Evolutionary conservation across 768 basidiomycete genomes (phyloP).

Genomic region (Boletellus ananas): DNA sequence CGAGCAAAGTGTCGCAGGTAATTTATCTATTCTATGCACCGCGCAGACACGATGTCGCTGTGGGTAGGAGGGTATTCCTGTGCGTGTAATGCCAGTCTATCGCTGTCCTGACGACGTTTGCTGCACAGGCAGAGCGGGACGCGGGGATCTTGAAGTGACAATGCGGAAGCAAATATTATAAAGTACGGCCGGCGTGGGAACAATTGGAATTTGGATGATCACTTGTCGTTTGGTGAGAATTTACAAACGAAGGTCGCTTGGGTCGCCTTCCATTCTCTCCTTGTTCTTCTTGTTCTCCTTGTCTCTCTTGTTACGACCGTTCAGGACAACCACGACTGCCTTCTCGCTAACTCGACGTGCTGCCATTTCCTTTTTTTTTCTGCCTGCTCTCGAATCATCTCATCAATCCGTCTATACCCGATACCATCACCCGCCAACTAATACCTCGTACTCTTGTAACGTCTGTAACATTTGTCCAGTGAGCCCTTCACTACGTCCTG

Average conservation of each 20-base stretch:
- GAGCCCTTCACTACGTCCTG: conserved; percentile 1
- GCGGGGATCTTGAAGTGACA: too few species aligned
- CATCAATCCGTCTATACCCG: conserved; percentile 24
- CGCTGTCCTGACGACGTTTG: too few species aligned
- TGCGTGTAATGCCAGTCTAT: too few species aligned
- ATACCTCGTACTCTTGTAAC: conserved; percentile 12
- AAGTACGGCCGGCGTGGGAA: conserved; percentile 26
- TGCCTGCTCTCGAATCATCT: background rate
- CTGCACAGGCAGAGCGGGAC: too few species aligned
- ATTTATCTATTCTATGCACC: background rate
- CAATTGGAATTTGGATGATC: conserved; percentile 15
- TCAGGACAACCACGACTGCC: conserved; percentile 17
- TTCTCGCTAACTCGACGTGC: conserved; percentile 1
- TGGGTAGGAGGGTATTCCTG: too few species aligned
- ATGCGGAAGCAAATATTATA: background rate
- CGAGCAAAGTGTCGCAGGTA: background rate
- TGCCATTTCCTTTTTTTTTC: conserved; percentile 7
- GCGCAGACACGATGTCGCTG: too few species aligned
- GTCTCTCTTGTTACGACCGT: conserved; percentile 25
- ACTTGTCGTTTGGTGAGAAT: conserved; percentile 14
- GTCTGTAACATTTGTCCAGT: conserved; percentile 3
- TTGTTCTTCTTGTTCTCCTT: conserved; percentile 8
- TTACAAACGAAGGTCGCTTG: conserved; percentile 15
- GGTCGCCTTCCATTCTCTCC: conserved; percentile 7
- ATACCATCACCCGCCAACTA: conserved; percentile 25